phyloP scores from a whole-genome alignment of 352 stramenopile species.

The Phytophthora nicotianae region DNA sequence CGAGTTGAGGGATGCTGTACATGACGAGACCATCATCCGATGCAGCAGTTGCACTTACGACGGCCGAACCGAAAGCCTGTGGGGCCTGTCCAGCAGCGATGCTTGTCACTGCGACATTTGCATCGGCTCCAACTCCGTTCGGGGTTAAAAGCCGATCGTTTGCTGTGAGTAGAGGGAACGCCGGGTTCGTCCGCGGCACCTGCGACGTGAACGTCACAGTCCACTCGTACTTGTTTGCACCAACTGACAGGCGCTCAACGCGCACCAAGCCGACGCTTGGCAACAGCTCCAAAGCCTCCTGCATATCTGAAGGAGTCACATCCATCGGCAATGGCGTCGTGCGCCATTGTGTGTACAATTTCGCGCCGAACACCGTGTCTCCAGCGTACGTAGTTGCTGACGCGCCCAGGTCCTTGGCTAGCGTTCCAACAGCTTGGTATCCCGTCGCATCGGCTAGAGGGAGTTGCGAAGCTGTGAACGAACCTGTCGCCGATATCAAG shows the following conservation, averaged over 20 bases:
- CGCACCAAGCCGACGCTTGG: slow-evolving; percentile 90
- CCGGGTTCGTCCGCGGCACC: slow-evolving; percentile 35
- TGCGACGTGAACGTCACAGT: slow-evolving; percentile 87
- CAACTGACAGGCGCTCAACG: slow-evolving; percentile 77
- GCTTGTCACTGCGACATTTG: slow-evolving; percentile 36
- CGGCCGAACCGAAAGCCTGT: slow-evolving; percentile 38
- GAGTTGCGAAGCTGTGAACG: slow-evolving; percentile 76
- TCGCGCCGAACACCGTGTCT: slow-evolving; percentile 41
- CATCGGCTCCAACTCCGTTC: slow-evolving; percentile 18
- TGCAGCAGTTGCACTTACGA: slow-evolving; percentile 25
- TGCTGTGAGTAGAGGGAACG: slow-evolving; percentile 49
- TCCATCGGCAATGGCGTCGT: slow-evolving; percentile 66
- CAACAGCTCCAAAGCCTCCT: slow-evolving; percentile 88
- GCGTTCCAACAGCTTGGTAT: slow-evolving; percentile 25
- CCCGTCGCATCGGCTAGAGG: slow-evolving; percentile 52
- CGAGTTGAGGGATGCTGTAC: slow-evolving; percentile 65
- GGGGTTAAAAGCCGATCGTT: slow-evolving; percentile 54
- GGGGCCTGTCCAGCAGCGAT: slow-evolving; percentile 40
- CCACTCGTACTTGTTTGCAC: slow-evolving; percentile 85
- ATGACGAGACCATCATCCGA: slow-evolving; percentile 22
- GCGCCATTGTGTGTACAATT: slow-evolving; percentile 59
- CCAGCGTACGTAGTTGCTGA: slow-evolving; percentile 48
- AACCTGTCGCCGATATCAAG: slow-evolving; percentile 66
- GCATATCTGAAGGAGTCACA: slow-evolving; percentile 55
- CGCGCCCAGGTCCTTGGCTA: slow-evolving; percentile 33